A percentile compares a stretch with the other conserved stretches of the same genome.
These are phyloP conservation scores for Rosa lucieae DNA, from an alignment of 306 rosid species.

Conservation along the genomic window DNA sequence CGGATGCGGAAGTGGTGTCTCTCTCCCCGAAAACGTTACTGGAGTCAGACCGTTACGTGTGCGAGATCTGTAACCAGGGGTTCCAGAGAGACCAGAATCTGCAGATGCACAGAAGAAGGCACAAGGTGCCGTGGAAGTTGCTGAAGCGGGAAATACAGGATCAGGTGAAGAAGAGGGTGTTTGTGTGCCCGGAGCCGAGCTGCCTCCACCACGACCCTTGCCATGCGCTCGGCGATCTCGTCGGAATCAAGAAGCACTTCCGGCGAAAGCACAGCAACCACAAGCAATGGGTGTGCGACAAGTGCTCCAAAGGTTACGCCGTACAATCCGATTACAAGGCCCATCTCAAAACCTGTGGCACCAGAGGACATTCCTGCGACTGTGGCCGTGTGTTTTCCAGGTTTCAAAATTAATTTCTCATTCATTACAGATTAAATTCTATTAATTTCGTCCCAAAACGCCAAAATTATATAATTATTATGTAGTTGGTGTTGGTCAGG, in stretches of 20 bases:
- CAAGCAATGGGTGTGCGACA: slow-evolving; percentile 94
- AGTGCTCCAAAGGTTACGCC: slow-evolving; percentile 87
- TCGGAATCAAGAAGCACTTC: slow-evolving; percentile 91
- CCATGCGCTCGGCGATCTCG: slow-evolving; percentile 95
- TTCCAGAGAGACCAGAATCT: slow-evolving; percentile 97
- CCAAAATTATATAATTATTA: background rate
- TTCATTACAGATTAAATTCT: background rate
- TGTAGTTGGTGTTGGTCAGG: background rate
- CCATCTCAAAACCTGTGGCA: slow-evolving; percentile 97
- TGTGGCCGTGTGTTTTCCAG: slow-evolving; percentile 99
- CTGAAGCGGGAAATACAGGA: slow-evolving; percentile 63
- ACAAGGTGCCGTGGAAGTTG: slow-evolving; percentile 92
- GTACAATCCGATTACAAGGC: slow-evolving; percentile 98
- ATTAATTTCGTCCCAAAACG: background rate
- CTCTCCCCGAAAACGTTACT: slow-evolving; percentile 78
- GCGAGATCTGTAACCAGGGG: slow-evolving; percentile 99
- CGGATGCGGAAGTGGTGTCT: slow-evolving; percentile 95
- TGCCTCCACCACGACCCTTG: slow-evolving; percentile 89
- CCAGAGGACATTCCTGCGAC: slow-evolving; percentile 97
- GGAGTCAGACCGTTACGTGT: slow-evolving; percentile 88
- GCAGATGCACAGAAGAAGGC: slow-evolving; percentile 93
- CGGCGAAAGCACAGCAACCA: slow-evolving; percentile 84
- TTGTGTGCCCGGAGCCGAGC: slow-evolving; percentile 84
- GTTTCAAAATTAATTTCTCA: slow-evolving; percentile 25
- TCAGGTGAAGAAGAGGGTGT: slow-evolving; percentile 67